Evolutionary conservation across 1,284 basidiomycete species (phyloP), one percentile per base, ranked within the genome.

Genomic region (Trichosporon faecale): DNA sequence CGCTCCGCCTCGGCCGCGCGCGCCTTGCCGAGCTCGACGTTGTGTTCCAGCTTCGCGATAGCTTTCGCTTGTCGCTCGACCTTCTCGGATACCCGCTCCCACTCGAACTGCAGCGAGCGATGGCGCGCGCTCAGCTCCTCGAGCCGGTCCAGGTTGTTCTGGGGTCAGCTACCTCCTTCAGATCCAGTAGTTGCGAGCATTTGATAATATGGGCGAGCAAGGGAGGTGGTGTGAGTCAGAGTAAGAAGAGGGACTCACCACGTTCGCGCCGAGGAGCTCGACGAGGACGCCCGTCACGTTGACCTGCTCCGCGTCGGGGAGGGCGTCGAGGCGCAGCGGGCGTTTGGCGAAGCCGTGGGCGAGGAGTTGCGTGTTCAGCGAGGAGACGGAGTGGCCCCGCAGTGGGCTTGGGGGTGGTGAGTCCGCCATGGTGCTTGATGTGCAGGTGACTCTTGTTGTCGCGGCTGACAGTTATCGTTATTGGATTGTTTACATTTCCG

Each of bases 61-160:
- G 70, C 57, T 1, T 55, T 70, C 33, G 74, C 72, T 3, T 72
- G 31, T 44, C 66, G 64, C n/a, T 65, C 69, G 18, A 64, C 86
- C 86, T 91, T 89, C 18, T 88, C 87, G 44, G 84, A 82, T 61
- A 94, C 85, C 1, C 93, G 88, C 76, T 95, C 92, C 70, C 92
- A 86, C 76, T 96, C 94, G 74, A 95, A 95, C 9, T 88, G 87
- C 2, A 94, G 83, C 0, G 91, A 93, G 18, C 91, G 86, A 49
- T 92, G 83, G 73, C 92, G 91, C 0, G 91, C 89, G 0, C 89
- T 87, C 3, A 94, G 79, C 5, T 91, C 88, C 74, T 96, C 94
- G 25, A 91, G 88, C n/a, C 88, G 86, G 11, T 87, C 84, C 86
- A 94, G 90, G 79, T 95, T 94, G 76, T 90, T 88, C 93, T 84